Conservation (phyloP, 371 early-diverging fungal species). For the Globomyces sp. region DNA sequence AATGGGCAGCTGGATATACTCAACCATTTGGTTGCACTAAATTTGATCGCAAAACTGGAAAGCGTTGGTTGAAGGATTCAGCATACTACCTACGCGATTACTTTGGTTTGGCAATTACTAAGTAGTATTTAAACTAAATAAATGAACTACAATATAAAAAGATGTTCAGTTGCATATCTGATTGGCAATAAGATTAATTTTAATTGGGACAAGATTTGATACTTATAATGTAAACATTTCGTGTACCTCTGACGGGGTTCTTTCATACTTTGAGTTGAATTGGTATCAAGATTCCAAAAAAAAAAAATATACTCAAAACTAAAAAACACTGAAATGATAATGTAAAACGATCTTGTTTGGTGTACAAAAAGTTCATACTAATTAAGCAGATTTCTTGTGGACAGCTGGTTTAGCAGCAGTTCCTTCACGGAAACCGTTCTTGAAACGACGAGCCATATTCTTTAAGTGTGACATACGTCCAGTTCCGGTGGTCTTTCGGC, state of each 20-base stretch:
- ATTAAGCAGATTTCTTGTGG: conserved; percentile 13
- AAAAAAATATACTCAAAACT: no score
- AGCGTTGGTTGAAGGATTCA: conserved; percentile 34
- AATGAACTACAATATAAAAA: no score
- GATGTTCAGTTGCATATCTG: no score
- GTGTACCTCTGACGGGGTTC: no score
- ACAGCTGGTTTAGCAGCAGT: conserved; percentile 18
- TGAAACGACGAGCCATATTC: conserved; percentile 87
- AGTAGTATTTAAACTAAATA: no score
- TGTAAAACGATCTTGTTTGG: not conserved
- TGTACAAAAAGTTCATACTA: conserved; percentile 8
- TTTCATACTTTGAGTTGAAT: no score
- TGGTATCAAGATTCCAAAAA: no score
- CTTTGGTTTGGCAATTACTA: conserved; percentile 5
- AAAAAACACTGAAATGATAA: no score
- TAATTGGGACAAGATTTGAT: no score
- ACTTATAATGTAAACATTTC: no score
- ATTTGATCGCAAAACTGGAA: conserved; percentile 31
- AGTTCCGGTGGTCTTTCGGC: conserved; percentile 98
- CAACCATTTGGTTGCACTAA: conserved; percentile 33
- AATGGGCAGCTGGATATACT: conserved; percentile 33
- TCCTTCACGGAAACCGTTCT: conserved; percentile 88
- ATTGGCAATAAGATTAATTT: no score
- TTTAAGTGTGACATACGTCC: conserved; percentile 98
- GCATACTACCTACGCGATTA: conserved; percentile 20